phyloP scores from a whole-genome alignment of 441 rosid genomes.

The Gossypium lobatum region DNA sequence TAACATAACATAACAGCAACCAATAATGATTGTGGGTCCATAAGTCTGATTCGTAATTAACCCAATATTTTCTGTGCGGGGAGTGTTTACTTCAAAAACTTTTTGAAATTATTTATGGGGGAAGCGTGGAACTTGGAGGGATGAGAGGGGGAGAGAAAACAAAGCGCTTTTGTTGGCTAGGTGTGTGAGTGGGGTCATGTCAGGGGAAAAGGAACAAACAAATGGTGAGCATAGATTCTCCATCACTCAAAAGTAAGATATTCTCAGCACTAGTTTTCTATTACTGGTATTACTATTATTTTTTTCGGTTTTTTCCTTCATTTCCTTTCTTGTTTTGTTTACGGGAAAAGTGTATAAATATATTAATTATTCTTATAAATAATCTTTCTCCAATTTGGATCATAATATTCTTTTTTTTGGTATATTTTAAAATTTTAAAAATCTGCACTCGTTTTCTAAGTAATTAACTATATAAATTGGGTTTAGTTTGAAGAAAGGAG shows the following conservation, averaged over 20 bases:
- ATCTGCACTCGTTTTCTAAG: no score
- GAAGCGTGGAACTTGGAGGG: background rate
- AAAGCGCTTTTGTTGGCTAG: slow-evolving; percentile 19
- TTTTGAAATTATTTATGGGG: slow-evolving; percentile 24
- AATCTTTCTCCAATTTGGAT: background rate
- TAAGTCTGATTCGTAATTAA: background rate
- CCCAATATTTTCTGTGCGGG: background rate
- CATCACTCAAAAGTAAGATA: slow-evolving; percentile 27
- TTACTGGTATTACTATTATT: background rate
- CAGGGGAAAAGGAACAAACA: slow-evolving; percentile 26
- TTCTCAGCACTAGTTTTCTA: slow-evolving; percentile 9
- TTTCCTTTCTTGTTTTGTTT: background rate
- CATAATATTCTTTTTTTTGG: background rate
- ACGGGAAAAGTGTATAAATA: background rate
- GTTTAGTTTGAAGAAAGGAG: slow-evolving; percentile 11
- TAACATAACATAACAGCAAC: background rate
- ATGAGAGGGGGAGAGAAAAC: background rate
- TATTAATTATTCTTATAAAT: background rate
- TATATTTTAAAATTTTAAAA: background rate
- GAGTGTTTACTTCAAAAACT: slow-evolving; percentile 24
- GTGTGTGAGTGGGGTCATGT: slow-evolving; percentile 18
- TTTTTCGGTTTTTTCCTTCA: background rate
- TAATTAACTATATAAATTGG: background rate
- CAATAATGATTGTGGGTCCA: background rate
- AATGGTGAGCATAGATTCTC: slow-evolving; percentile 46